Evolutionary conservation across 1,284 basidiomycete genomes (phyloP), one percentile per base, ranked within the genome.

Genomic region (Vanrija sp.): DNA sequence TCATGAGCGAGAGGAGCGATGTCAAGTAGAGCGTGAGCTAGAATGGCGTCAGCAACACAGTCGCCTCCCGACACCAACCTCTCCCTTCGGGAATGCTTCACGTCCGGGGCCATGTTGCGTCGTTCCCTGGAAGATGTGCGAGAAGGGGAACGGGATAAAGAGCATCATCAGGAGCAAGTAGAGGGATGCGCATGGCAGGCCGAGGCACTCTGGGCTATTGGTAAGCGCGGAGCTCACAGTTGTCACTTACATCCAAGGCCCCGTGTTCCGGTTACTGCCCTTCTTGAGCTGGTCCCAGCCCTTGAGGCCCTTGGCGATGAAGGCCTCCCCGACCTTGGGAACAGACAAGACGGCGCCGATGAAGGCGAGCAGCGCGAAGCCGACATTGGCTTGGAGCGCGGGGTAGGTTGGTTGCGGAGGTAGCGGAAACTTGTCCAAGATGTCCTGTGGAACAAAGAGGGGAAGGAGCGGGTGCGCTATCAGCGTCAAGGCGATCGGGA

Each of bases 1-100:
- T 89, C 23, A 97, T 78, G 20, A 99, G 80, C 0, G 89, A 93
- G 14, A 99, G 80, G 8, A 98, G 74, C 1, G 92, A 92, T 0
- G 95, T 95, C 16, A 99, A 81, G 75, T 96, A 98, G 1, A 93
- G 84, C 1, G 93, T 84, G 48, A 98, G 81, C 87, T 95, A 61
- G 23, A 41, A 53, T 42, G 18, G 3, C 16, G 42, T 42, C 35
- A 31, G 38, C 25, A 31, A 12, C 9, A 31, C 4, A 14, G 4
- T 14, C 12, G 15, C 31, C 12, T 31, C 15, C 12, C 4, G 31
- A 16, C 23, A 71, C 82, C 59, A 54, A 89, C 89, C 80, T 94
- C 85, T 65, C 91, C 84, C 68, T 92, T 87, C n/a, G 91, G 86
- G 66, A 94, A 94, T 48, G 87, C 84, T 5, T 71, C 67, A 38